Percentiles rank a stretch among this genome's conserved stretches.
phyloP scores from a whole-genome alignment of 306 rosid genomes.

The Glycine tomentella region DNA sequence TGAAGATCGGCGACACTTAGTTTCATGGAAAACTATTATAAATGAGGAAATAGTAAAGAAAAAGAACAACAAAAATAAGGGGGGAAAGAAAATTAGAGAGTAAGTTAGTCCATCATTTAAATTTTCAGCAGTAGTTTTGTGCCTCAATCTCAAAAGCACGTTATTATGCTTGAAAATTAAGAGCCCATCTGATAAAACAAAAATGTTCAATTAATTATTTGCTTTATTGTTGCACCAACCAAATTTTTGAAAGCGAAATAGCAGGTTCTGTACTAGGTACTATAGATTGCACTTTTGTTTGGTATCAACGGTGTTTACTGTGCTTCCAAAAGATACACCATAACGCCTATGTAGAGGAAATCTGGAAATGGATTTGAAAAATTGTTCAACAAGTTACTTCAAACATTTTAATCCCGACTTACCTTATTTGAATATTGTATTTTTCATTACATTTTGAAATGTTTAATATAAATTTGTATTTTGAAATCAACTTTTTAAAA shows the following conservation, averaged over 20 bases:
- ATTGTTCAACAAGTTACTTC: no score
- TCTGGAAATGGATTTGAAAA: no score
- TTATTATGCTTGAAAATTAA: constrained; percentile 7
- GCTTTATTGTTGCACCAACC: background rate
- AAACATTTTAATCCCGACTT: no score
- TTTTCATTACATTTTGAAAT: no score
- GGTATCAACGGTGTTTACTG: no score
- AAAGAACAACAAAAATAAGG: background rate
- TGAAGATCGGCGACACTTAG: constrained; percentile 43
- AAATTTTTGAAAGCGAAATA: no score
- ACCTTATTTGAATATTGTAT: no score
- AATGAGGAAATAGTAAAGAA: background rate
- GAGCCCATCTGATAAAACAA: background rate
- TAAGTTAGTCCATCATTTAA: background rate
- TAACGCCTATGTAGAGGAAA: no score
- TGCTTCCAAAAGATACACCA: no score
- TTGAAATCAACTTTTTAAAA: no score
- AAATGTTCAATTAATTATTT: background rate
- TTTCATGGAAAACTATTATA: background rate
- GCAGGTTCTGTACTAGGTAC: background rate
- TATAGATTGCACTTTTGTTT: constrained; percentile 5
- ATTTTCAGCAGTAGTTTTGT: constrained; percentile 2
- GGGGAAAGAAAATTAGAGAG: background rate
- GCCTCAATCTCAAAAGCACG: background rate
- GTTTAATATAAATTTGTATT: no score